phyloP scores from a whole-genome alignment of 1,284 basidiomycete species.

The Ceratobasidium sp. region DNA sequence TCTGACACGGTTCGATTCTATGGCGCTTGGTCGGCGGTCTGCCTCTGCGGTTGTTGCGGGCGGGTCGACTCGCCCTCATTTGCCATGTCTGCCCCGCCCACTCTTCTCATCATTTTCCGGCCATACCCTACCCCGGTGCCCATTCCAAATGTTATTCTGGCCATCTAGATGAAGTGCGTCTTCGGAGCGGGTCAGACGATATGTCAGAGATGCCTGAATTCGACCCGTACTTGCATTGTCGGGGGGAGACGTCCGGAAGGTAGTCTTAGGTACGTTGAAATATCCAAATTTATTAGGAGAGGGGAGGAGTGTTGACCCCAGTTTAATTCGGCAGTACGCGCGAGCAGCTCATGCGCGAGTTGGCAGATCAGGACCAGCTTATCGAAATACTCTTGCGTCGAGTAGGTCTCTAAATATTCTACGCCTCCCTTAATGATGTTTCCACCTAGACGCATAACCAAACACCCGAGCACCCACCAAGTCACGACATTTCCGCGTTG shows the following conservation, averaged over 20 bases:
- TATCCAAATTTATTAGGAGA: neutral
- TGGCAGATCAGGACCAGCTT: constrained; percentile 83
- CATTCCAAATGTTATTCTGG: neutral
- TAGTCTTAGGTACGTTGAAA: constrained; percentile 76
- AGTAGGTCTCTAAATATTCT: constrained; percentile 58
- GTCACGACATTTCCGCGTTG: constrained; percentile 77
- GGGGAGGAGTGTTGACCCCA: no score
- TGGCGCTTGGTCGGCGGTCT: no score
- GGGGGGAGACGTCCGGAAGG: constrained; percentile 80
- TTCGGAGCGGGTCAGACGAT: constrained; percentile 77
- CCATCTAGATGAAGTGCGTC: constrained; percentile 79
- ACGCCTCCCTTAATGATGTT: no score
- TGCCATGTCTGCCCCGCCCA: constrained; percentile 20
- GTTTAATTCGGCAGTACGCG: constrained; percentile 68
- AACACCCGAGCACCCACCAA: constrained; percentile 62
- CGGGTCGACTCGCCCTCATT: no score
- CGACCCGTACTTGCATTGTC: constrained; percentile 75
- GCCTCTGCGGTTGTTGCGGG: no score
- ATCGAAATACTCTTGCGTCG: constrained; percentile 85
- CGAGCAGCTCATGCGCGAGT: constrained; percentile 82
- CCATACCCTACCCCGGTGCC: constrained; percentile 7
- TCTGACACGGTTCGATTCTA: no score
- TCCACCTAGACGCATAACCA: constrained; percentile 46
- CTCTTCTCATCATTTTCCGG: constrained; percentile 1
- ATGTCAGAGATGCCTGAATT: constrained; percentile 57